phyloP scores from a whole-genome alignment of 371 early-diverging fungal genomes.

The Actinomucor elegans region DNA sequence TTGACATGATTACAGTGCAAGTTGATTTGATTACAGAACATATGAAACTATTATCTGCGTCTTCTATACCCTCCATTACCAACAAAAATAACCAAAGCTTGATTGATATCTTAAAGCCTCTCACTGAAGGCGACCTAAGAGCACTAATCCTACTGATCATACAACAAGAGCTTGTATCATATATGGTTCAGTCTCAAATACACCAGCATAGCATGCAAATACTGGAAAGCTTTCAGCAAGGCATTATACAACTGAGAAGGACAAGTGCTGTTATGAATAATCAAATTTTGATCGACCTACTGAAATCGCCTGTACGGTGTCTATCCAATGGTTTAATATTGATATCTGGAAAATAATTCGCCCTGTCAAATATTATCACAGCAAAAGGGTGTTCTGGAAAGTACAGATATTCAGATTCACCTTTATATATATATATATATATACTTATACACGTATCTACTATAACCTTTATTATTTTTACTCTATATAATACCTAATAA shows the following conservation, averaged over 20 bases:
- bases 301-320: slow-evolving; percentile 12
- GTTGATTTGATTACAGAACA: slow-evolving; percentile 26
- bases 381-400: too few species aligned
- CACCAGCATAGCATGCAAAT: not conserved
- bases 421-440: too few species aligned
- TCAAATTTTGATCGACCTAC: slow-evolving; percentile 6
- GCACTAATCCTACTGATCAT: slow-evolving; percentile 14
- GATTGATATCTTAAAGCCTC: slow-evolving; percentile 7
- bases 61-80: not conserved
- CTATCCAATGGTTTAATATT: slow-evolving; percentile 18
- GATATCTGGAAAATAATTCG: slow-evolving; percentile 9
- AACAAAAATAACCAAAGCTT: slow-evolving; percentile 8
- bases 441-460: too few species aligned
- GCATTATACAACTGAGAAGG: slow-evolving; percentile 13
- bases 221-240: slow-evolving; percentile 11
- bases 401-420: too few species aligned
- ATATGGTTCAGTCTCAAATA: not conserved
- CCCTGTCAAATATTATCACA: too few species aligned
- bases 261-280: slow-evolving; percentile 2
- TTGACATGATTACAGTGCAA: slow-evolving; percentile 46
- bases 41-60: slow-evolving; percentile 3
- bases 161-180: slow-evolving; percentile 10
- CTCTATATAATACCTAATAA: too few species aligned
- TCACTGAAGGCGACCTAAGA: slow-evolving; percentile 12
- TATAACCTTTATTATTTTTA: too few species aligned